Base-by-base conservation (phyloP, 1,284 basidiomycete genomes). In the Jaminaea rosea region DNA sequence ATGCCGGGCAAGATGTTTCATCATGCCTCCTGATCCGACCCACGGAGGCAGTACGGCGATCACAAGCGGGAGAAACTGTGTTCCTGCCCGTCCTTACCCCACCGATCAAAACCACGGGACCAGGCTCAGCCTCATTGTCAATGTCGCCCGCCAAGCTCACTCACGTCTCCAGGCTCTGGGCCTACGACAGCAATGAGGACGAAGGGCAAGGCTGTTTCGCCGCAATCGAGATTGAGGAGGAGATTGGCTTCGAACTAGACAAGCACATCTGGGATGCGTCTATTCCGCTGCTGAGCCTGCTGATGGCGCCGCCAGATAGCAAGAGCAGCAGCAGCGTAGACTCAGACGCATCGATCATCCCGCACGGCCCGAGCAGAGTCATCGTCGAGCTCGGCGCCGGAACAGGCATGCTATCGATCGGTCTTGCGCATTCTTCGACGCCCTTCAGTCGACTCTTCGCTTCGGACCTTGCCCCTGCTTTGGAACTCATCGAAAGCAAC, bases 261-360 rank as follows among this genome's bases (percentile, higher is more conserved):
- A 55, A 55, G 53, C 53, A 55, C 26, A 44, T 55, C 11, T 55
- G 53, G 53, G 53, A 55, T 28, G 53, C 52, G 23, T 50, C 52
- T 2, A 19, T 54, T 13, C 47, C 39, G 21, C 26, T 54, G n/a
- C 27, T 32, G 8, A 31, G 45, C 2, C 28, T 47, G 15, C 17
- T 52, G 8, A 41, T 32, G 3, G 15, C 10, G 31, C 11, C 10
- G 27, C 11, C 26, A 15, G 27, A 3, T 26, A 26, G 27, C 39
- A 27, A 19, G 24, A 41, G 10, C 26, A n/a, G 9, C 34, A 26
- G 5, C n/a, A 32, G 26, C 15, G 24, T 13, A 15, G 29, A 17
- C 21, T 32, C 32, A n/a, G 19, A 13, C 8, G 21, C 10, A 21
- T 11, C 13, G 27, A 29, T 17, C n/a, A 41, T 17, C 23, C 17